Evolutionary conservation across 2,329 filamentous ascomycete species (phyloP).

Genomic region (Apiospora pterosperma): DNA sequence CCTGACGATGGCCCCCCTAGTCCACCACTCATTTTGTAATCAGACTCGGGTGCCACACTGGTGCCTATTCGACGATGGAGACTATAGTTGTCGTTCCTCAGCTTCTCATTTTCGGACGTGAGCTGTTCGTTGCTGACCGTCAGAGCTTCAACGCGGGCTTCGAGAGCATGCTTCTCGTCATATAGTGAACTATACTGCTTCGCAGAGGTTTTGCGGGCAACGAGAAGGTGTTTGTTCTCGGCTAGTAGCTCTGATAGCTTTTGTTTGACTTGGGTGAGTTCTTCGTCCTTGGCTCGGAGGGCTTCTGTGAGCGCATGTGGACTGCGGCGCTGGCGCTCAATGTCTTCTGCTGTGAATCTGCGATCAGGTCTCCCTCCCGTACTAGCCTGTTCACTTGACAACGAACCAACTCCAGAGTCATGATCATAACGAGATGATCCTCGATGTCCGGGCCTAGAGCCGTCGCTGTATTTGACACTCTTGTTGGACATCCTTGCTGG

Average conservation of each 20-base stretch:
- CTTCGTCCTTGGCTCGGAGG: slow-evolving; percentile 15
- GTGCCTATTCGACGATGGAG: not conserved
- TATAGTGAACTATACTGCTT: not conserved
- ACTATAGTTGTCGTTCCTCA: not conserved
- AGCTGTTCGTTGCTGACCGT: slow-evolving; percentile 3
- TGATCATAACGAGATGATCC: not conserved
- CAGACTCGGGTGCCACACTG: not conserved
- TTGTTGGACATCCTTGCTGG: slow-evolving; percentile 4
- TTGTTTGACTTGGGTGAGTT: slow-evolving; percentile 13
- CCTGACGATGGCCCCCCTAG: slow-evolving; percentile 3
- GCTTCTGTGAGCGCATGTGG: slow-evolving; percentile 25
- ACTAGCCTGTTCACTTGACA: slow-evolving; percentile 26
- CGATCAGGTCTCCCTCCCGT: slow-evolving; percentile 22
- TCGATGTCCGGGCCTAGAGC: not conserved
- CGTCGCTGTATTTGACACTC: slow-evolving; percentile 6
- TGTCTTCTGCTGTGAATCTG: slow-evolving; percentile 18
- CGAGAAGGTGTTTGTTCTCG: not conserved
- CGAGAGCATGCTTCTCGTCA: not conserved
- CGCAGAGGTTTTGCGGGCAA: not conserved
- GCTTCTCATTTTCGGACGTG: slow-evolving; percentile 6
- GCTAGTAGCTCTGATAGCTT: not conserved
- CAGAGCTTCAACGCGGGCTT: not conserved
- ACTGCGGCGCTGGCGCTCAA: slow-evolving; percentile 19
- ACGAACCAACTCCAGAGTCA: slow-evolving; percentile 30
- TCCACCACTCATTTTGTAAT: slow-evolving; percentile 9